Evolutionary conservation across 352 stramenopile genomes (phyloP), one percentile per base, ranked within the genome.

Genomic region (Globisporangium recalcitrans): DNA sequence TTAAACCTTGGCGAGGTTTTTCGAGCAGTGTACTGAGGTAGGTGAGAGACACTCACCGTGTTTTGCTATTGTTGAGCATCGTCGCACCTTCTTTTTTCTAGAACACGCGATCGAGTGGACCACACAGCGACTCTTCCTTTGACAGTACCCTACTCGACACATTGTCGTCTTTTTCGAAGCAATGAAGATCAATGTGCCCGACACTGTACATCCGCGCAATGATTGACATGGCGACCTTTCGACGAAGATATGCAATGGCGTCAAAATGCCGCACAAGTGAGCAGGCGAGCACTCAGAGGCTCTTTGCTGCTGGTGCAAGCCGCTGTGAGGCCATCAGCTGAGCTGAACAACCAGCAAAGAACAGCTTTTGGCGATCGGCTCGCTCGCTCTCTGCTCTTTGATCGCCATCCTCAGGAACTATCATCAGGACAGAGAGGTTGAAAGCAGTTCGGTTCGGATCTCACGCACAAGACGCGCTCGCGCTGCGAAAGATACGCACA

Each of bases 221-320:
- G 55, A 62, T 38, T 52, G 36, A 51, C 51, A 27, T 8, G 2
- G n/a, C 52, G 52, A 58, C 52, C 31, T 58, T 58, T 58, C 52
- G 52, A 47, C 1, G 32, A 58, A 55, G 49, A 55, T 55, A 55
- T 38, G 27, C 27, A 34, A 16, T 10, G 10, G 3, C 21, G 29
- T 16, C 44, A 48, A 24, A 10, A 13, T 16, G 21, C 44, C 14
- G 2, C 11, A 26, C 40, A 51, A 27, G 42, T 19, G 4, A 26
- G 42, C 31, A n/a, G 16, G 9, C 40, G 24, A 48, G 40, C 6
- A 42, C 10, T 16, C 40, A 47, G 16, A 22, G 42, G 42, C 42
- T 13, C 42, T 49, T 49, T 22, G n/a, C n/a, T 49, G 19, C 42
- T 26, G 19, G 8, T 22, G 3, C 1, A 3, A 44, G 14, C 14